A percentile compares a stretch with the other conserved stretches of the same genome.
phyloP scores from a whole-genome alignment of 768 basidiomycete species.

The Dioszegia crocea region DNA sequence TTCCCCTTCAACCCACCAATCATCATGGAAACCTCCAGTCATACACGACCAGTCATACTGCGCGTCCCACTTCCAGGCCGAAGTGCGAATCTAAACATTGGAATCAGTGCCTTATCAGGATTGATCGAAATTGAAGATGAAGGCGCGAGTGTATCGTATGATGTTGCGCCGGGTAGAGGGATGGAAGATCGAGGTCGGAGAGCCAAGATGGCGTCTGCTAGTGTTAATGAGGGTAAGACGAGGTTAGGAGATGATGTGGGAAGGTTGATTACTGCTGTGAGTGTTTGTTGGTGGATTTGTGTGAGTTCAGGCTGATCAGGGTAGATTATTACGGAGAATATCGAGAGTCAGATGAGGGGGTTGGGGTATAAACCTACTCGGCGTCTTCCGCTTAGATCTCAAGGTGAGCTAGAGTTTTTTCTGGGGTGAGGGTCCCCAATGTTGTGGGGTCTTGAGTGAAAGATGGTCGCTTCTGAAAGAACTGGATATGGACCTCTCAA shows the following conservation, averaged over 20 bases:
- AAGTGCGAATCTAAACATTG: slow-evolving; percentile 56
- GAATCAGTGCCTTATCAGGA: slow-evolving; percentile 75
- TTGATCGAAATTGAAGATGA: slow-evolving; percentile 72
- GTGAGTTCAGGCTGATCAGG: not conserved
- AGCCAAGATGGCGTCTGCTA: slow-evolving; percentile 60
- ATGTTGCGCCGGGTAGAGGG: slow-evolving; percentile 53
- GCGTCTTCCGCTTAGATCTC: slow-evolving; percentile 61
- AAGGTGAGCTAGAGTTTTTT: slow-evolving; percentile 56
- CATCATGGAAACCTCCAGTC: slow-evolving; percentile 43
- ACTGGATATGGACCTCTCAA: no score
- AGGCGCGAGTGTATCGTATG: slow-evolving; percentile 49
- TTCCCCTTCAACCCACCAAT: slow-evolving; percentile 24
- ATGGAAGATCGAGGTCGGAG: slow-evolving; percentile 68
- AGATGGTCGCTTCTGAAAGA: no score
- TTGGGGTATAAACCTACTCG: slow-evolving; percentile 74
- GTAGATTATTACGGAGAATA: slow-evolving; percentile 75
- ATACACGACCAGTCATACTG: slow-evolving; percentile 18
- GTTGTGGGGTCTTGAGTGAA: no score
- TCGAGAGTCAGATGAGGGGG: slow-evolving; percentile 76
- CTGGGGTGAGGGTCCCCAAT: no score
- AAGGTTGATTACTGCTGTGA: slow-evolving; percentile 63
- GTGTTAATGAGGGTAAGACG: slow-evolving; percentile 66
- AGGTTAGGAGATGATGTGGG: slow-evolving; percentile 60
- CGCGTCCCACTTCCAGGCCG: slow-evolving; percentile 34
- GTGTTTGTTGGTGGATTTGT: slow-evolving; percentile 34